Conservation (phyloP, 768 basidiomycete species). For the Rhodosporidiobolus sp. region DNA sequence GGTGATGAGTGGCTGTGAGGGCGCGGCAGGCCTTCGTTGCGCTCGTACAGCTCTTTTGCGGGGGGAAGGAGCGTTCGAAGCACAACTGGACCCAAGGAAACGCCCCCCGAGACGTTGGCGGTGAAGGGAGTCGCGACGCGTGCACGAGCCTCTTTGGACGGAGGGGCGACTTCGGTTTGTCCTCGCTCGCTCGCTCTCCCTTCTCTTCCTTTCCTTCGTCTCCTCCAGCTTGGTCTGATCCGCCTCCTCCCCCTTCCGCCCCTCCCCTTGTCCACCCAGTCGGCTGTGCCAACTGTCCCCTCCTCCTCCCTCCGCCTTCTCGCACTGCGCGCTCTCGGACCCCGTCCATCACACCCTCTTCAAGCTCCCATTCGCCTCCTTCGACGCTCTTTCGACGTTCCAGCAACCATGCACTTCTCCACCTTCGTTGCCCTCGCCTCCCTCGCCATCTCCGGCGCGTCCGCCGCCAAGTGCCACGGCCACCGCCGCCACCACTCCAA, state of each 20-base stretch:
- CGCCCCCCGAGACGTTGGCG: too few relatives aligned
- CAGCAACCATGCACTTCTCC: slow-evolving; percentile 22
- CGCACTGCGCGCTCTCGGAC: not conserved
- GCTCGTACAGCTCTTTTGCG: not conserved
- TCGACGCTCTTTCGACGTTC: too few relatives aligned
- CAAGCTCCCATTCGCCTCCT: not conserved
- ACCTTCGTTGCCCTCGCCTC: slow-evolving; percentile 5
- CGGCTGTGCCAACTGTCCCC: too few relatives aligned
- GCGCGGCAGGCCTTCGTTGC: too few relatives aligned
- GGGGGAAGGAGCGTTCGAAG: too few relatives aligned
- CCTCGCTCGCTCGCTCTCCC: not conserved
- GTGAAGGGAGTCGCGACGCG: too few relatives aligned
- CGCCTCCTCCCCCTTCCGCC: not conserved
- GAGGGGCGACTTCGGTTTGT: not conserved
- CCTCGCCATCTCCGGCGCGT: slow-evolving; percentile 10
- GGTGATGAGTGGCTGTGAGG: too few relatives aligned
- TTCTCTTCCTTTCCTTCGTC: not conserved
- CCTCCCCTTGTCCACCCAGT: too few relatives aligned
- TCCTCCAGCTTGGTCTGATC: slow-evolving; percentile 1
- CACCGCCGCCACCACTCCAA: slow-evolving; percentile 31
- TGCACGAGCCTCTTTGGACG: too few relatives aligned
- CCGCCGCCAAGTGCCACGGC: slow-evolving; percentile 11
- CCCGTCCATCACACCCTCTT: not conserved
- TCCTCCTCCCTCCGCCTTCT: not conserved
- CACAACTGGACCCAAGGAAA: too few relatives aligned